Percentiles rank a stretch among this genome's conserved stretches.
Conservation (phyloP, 805 yeast genomes). For the Pachysolen tannophilus region DNA sequence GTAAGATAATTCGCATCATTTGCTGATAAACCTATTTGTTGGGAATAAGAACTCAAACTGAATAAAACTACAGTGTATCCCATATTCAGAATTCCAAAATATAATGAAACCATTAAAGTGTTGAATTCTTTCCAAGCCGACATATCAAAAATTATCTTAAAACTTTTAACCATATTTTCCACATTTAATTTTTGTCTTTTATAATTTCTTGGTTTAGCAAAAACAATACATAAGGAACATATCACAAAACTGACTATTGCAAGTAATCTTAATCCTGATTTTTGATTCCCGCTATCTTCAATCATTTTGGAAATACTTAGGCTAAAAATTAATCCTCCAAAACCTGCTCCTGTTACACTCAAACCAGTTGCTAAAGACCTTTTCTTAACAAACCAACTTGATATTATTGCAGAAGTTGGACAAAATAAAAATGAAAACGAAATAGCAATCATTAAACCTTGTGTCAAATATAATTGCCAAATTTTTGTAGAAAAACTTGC, state of each 20-base stretch:
- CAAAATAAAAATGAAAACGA: constrained; percentile 34
- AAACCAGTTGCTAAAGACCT: constrained; percentile 42
- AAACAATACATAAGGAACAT: constrained; percentile 12
- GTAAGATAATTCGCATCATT: constrained; percentile 38
- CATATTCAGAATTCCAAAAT: constrained; percentile 22
- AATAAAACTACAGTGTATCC: constrained; percentile 35
- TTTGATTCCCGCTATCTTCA: constrained; percentile 30
- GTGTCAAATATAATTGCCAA: constrained; percentile 40
- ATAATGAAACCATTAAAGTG: constrained; percentile 14
- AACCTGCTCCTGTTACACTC: constrained; percentile 42
- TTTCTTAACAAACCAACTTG: constrained; percentile 40
- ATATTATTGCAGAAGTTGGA: constrained; percentile 26
- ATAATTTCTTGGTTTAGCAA: constrained; percentile 16
- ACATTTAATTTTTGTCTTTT: constrained; percentile 12
- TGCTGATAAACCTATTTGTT: constrained; percentile 37
- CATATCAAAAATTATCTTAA: constrained; percentile 21
- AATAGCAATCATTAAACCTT: constrained; percentile 36
- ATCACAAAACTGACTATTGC: constrained; percentile 27
- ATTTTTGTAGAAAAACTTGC: constrained; percentile 35
- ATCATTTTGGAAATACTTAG: constrained; percentile 34
- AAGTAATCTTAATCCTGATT: constrained; percentile 38
- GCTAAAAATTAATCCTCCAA: constrained; percentile 43
- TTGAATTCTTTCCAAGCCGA: neutral
- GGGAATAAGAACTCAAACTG: constrained; percentile 40
- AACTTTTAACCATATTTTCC: constrained; percentile 16